Evolutionary conservation across 331 rosid genomes (phyloP).

Genomic region (Acacia concinna): DNA sequence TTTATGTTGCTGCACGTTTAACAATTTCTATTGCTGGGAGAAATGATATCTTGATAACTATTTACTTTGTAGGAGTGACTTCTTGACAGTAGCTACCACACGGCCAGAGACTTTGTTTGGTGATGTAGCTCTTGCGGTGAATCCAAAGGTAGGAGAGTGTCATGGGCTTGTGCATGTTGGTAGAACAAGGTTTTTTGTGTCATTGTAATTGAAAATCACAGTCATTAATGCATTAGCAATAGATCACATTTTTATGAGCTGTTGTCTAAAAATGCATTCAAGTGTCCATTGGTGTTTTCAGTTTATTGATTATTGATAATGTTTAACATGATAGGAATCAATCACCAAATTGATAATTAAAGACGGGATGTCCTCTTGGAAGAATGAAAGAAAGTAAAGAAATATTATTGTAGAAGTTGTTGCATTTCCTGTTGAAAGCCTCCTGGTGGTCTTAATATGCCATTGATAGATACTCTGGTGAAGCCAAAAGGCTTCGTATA

Average conservation of each 20-base stretch:
- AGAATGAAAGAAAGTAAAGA: neutral
- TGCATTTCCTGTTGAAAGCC: neutral
- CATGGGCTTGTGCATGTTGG: slow-evolving; percentile 17
- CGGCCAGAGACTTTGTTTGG: slow-evolving; percentile 98
- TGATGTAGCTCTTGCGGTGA: slow-evolving; percentile 93
- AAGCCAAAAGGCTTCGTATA: neutral
- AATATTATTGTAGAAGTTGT: neutral
- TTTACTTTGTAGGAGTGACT: slow-evolving; percentile 66
- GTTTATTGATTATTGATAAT: neutral
- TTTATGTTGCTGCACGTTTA: slow-evolving; percentile 1
- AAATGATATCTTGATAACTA: slow-evolving; percentile 21
- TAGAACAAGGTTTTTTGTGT: neutral
- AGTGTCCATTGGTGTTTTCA: neutral
- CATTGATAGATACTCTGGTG: neutral
- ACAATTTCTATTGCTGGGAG: slow-evolving; percentile 23
- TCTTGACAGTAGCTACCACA: slow-evolving; percentile 88
- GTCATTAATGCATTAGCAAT: neutral
- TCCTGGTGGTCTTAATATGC: neutral
- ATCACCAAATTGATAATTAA: neutral
- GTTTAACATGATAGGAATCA: slow-evolving; percentile 5
- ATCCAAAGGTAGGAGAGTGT: slow-evolving; percentile 70
- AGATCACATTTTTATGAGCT: neutral
- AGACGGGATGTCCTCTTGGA: neutral
- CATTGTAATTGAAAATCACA: slow-evolving; percentile 8
- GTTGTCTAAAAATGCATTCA: slow-evolving; percentile 2